Percentiles rank a stretch among this genome's conserved stretches.
Evolutionary conservation across 148 eudicot genomes (phyloP).

Genomic region (Arbutus unedo): DNA sequence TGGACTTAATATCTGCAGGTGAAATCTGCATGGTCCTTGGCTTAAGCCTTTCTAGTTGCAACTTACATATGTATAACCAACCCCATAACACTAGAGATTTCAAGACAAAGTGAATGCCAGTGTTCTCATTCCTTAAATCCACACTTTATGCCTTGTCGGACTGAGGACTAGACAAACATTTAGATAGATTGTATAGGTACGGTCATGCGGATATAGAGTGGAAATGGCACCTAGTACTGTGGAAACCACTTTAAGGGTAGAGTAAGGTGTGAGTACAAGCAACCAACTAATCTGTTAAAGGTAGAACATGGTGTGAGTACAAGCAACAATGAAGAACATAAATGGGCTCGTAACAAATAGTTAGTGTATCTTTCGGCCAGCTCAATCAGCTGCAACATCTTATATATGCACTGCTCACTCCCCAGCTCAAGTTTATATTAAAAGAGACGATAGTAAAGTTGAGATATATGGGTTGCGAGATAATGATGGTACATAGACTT

Average conservation of each 20-base stretch:
- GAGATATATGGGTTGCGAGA: neutral
- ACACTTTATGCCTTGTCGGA: neutral
- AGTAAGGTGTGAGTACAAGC: neutral
- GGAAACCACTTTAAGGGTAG: neutral
- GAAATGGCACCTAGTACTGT: neutral
- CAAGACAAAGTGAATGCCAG: neutral
- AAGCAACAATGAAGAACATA: neutral
- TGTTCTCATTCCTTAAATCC: neutral
- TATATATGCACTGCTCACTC: neutral
- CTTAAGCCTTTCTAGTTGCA: neutral
- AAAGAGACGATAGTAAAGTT: neutral
- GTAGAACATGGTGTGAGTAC: neutral
- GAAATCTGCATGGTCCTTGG: neutral
- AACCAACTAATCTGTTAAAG: neutral
- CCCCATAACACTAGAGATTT: neutral
- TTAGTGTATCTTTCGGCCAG: neutral
- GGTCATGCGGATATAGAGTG: neutral
- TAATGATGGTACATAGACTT: neutral
- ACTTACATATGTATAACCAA: neutral
- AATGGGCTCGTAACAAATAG: neutral
- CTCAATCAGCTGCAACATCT: constrained; percentile 5
- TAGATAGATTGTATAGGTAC: too few species aligned
- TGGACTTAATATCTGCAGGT: neutral
- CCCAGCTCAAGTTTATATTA: neutral
- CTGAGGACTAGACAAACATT: neutral